Conservation (phyloP, 306 rosid genomes). For the Styphnolobium japonicum region DNA sequence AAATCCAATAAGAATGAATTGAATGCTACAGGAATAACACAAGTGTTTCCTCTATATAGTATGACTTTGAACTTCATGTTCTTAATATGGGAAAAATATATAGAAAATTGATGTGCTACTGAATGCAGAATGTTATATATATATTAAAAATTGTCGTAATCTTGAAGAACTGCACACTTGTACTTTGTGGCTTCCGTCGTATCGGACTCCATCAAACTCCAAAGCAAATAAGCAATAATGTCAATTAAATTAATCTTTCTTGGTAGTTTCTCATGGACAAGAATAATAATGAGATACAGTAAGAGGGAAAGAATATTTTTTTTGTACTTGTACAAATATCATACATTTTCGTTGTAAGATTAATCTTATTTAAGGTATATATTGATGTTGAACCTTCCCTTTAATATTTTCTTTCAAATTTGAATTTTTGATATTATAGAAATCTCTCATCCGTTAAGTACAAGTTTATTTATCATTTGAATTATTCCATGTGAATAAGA, state of each 20-base stretch:
- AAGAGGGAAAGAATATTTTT: background rate
- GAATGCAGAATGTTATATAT: background rate
- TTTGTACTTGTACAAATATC: too few species aligned
- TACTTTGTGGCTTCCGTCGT: background rate
- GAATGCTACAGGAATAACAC: background rate
- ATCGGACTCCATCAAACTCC: background rate
- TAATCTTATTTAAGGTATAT: too few species aligned
- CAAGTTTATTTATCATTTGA: too few species aligned
- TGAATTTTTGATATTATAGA: too few species aligned
- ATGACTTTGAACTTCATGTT: constrained; percentile 17
- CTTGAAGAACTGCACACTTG: background rate
- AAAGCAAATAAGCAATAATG: background rate
- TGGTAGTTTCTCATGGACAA: constrained; percentile 26
- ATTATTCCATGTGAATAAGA: too few species aligned
- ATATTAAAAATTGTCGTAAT: background rate
- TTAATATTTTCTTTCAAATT: too few species aligned
- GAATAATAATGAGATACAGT: constrained; percentile 4
- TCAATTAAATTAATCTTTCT: background rate
- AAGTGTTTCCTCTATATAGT: background rate
- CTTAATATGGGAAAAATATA: background rate
- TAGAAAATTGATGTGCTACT: background rate
- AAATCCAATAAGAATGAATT: background rate
- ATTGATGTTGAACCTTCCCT: too few species aligned
- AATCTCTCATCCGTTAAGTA: too few species aligned
- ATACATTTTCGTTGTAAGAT: too few species aligned